phyloP scores from a whole-genome alignment of 306 rosid genomes.

The Prunus campanulata region DNA sequence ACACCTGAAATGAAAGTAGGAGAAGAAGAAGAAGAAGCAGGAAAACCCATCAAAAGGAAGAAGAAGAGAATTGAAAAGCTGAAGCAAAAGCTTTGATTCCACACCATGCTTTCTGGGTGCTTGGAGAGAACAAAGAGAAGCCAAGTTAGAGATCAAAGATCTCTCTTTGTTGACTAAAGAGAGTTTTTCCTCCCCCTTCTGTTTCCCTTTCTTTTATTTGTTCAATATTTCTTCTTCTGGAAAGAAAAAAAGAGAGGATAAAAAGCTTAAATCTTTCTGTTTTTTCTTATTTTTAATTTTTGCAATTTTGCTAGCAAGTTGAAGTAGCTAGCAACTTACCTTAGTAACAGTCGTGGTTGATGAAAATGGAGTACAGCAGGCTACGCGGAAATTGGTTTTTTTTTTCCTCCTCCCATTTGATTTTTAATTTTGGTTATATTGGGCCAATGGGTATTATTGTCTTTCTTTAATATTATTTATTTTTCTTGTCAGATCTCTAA shows the following conservation, averaged over 20 bases:
- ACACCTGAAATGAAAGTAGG: slow-evolving; percentile 59
- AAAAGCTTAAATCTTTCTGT: neutral
- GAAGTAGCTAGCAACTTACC: neutral
- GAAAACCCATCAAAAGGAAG: slow-evolving; percentile 33
- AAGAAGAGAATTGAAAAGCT: slow-evolving; percentile 33
- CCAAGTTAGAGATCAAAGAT: neutral
- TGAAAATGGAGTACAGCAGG: slow-evolving; percentile 7
- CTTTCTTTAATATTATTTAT: neutral
- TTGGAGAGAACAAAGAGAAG: neutral
- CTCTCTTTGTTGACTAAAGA: neutral
- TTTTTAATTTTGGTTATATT: neutral
- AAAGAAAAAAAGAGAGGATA: too few species aligned
- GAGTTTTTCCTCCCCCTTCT: neutral
- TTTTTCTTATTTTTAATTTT: neutral
- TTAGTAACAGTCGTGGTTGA: neutral
- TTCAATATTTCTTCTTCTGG: neutral
- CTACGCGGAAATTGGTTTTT: neutral
- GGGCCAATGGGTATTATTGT: neutral
- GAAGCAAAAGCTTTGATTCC: slow-evolving; percentile 36
- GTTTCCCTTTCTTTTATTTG: neutral
- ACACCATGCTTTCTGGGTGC: slow-evolving; percentile 34
- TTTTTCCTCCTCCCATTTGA: neutral
- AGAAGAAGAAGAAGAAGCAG: slow-evolving; percentile 47
- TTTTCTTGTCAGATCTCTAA: too few species aligned
- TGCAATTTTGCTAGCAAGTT: too few species aligned